Percentiles rank a stretch among this genome's conserved stretches.
Evolutionary conservation across 805 yeast genomes (phyloP).

Genomic region (Ogataea henricii): DNA sequence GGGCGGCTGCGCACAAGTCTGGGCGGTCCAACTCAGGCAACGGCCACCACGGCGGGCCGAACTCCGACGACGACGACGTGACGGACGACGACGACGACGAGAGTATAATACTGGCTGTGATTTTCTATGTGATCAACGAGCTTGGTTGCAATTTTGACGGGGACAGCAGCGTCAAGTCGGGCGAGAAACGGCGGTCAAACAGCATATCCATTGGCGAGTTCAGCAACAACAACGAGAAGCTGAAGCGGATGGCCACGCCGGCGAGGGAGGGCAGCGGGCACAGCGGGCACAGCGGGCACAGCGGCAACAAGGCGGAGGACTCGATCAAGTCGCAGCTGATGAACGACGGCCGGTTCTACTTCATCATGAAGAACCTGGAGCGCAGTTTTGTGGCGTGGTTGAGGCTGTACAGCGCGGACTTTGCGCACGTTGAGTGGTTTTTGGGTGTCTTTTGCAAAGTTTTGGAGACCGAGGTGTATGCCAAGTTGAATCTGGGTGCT

Average conservation of each 20-base stretch:
- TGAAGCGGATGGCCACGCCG: conserved; percentile 18
- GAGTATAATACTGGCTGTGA: conserved; percentile 32
- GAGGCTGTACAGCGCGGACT: conserved; percentile 21
- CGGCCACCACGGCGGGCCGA: conserved; percentile 1
- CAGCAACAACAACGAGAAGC: conserved; percentile 31
- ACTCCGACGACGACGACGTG: conserved; percentile 21
- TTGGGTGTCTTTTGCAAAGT: conserved; percentile 17
- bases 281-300: conserved; percentile 9
- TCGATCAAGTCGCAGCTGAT: conserved; percentile 24
- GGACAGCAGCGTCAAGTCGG: conserved; percentile 3
- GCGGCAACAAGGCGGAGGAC: conserved; percentile 18
- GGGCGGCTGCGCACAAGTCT: conserved; percentile 3
- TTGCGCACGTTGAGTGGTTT: conserved; percentile 15
- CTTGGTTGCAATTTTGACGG: conserved; percentile 25
- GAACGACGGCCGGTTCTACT: conserved; percentile 28
- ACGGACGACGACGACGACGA: conserved; percentile 28
- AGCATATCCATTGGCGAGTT: conserved; percentile 32
- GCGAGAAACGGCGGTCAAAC: conserved; percentile 22
- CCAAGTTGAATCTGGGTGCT: conserved; percentile 13
- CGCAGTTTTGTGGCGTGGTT: conserved; percentile 30
- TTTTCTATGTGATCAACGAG: conserved; percentile 31
- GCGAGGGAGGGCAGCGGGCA: conserved; percentile 15
- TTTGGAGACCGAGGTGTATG: conserved; percentile 22
- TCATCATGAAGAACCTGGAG: conserved; percentile 31
- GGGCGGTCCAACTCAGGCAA: conserved; percentile 3